Conservation (phyloP, 2,329 filamentous ascomycete species). For the Colletotrichum sp. region DNA sequence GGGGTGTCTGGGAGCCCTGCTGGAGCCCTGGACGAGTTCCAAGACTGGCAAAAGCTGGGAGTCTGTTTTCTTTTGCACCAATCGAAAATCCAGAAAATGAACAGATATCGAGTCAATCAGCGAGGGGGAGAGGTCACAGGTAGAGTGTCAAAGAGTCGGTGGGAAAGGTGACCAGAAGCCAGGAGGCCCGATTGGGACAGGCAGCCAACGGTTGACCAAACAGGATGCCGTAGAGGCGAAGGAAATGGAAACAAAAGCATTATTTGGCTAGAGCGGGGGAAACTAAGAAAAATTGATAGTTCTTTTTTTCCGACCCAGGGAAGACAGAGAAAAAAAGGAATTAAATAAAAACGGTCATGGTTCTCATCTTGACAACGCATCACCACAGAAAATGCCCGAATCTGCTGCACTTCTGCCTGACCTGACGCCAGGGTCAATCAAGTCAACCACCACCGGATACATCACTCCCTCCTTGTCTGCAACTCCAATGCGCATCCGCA, state of each 20-base stretch:
- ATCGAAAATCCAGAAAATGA: not conserved
- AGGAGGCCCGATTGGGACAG: not conserved
- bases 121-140: not conserved
- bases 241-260: not conserved
- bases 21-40: not conserved
- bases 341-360: not conserved
- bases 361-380: slow-evolving; percentile 54
- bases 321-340: slow-evolving; percentile 23
- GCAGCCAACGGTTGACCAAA: not conserved
- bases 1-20: not conserved
- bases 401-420: slow-evolving; percentile 53
- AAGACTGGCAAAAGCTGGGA: not conserved
- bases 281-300: not conserved
- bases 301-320: not conserved
- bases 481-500: not conserved
- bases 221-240: not conserved
- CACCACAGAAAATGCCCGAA: slow-evolving; percentile 49
- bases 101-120: slow-evolving; percentile 11
- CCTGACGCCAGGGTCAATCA: slow-evolving; percentile 26
- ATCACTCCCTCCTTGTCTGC: not conserved
- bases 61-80: slow-evolving; percentile 8
- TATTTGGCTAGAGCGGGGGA: not conserved
- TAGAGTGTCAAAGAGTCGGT: not conserved
- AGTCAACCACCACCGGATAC: not conserved
- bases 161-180: not conserved